phyloP scores from a whole-genome alignment of 2,329 filamentous ascomycete species.

The Diplodia sapinea region DNA sequence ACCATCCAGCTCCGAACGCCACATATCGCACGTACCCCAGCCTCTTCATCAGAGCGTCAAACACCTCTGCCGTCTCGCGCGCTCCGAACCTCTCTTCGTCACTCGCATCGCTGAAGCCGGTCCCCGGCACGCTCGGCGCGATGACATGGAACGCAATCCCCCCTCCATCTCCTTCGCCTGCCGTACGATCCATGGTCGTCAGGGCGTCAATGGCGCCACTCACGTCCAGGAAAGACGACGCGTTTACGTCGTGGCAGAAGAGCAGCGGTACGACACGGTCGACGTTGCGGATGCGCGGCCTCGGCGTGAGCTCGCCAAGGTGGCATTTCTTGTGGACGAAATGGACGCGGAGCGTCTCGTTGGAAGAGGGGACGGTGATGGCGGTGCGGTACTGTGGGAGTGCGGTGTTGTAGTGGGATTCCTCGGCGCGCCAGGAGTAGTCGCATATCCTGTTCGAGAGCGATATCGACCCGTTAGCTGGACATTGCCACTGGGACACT shows the following conservation, averaged over 20 bases:
- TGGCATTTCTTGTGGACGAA: constrained; percentile 65
- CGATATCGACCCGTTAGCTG: background rate
- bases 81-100: constrained; percentile 58
- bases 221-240: constrained; percentile 65
- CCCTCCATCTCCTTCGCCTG: background rate
- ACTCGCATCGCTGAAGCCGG: constrained; percentile 71
- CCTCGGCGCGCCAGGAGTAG: constrained; percentile 68
- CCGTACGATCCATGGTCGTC: constrained; percentile 41
- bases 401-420: constrained; percentile 61
- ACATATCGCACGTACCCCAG: constrained; percentile 66
- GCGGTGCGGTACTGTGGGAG: constrained; percentile 70
- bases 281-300: constrained; percentile 40
- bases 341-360: constrained; percentile 60
- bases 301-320: constrained; percentile 16
- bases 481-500: background rate
- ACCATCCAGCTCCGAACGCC: constrained; percentile 60
- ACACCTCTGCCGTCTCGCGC: constrained; percentile 60
- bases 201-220: constrained; percentile 62
- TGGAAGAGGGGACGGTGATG: constrained; percentile 46
- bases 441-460: constrained; percentile 65
- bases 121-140: constrained; percentile 68
- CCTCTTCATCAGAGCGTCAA: constrained; percentile 65
- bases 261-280: constrained; percentile 66
- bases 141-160: constrained; percentile 67
- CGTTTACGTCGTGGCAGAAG: constrained; percentile 71